These are phyloP conservation scores for Aspergillus ostianus DNA, from an alignment of 495 filamentous ascomycete species.

Conservation along the genomic window DNA sequence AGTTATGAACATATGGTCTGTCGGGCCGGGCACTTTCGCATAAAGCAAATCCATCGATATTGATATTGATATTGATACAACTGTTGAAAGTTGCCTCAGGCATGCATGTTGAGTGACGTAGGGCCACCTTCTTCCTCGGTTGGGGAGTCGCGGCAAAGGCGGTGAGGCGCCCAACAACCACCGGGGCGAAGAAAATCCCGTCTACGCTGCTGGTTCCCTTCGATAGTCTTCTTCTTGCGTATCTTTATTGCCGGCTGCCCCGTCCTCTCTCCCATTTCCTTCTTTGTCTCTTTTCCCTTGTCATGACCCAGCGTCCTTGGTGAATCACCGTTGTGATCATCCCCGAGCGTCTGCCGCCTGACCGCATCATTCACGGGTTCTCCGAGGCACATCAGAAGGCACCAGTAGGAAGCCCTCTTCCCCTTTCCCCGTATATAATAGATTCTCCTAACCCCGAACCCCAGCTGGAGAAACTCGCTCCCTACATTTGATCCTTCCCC, in stretches of 20 bases:
- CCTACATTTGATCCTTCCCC: neutral
- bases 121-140: neutral
- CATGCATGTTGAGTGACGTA: neutral
- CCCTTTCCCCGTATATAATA: neutral
- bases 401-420: slow-evolving; percentile 6
- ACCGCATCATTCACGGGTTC: slow-evolving; percentile 15
- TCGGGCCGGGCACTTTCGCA: slow-evolving; percentile 13
- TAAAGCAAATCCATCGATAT: slow-evolving; percentile 21
- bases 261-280: neutral
- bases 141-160: slow-evolving; percentile 4
- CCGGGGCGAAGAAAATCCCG: neutral
- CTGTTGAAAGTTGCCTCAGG: neutral
- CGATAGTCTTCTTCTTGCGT: neutral
- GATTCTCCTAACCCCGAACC: neutral
- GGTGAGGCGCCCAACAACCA: slow-evolving; percentile 12
- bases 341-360: slow-evolving; percentile 17
- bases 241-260: neutral
- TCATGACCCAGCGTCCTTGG: neutral
- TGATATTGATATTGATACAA: slow-evolving; percentile 1
- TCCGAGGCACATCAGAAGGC: neutral
- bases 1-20: slow-evolving; percentile 25
- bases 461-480: neutral
- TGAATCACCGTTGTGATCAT: neutral
- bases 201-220: neutral
- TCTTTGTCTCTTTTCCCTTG: slow-evolving; percentile 7